Evolutionary conservation across 768 basidiomycete genomes (phyloP), one percentile per base, ranked within the genome.

Genomic region (Auriscalpium microsporum): DNA sequence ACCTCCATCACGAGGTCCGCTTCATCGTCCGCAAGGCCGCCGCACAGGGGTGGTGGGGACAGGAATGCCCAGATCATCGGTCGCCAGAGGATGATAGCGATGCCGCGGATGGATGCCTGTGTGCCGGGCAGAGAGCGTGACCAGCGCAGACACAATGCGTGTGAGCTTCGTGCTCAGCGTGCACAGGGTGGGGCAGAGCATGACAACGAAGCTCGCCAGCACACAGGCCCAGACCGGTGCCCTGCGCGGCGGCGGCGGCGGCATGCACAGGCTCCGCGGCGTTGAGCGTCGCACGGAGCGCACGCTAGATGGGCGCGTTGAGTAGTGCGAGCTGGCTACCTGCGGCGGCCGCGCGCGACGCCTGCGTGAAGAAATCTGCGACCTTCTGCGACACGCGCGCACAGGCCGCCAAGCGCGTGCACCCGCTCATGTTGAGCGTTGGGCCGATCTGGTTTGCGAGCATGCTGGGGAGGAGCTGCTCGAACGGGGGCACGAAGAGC

Each of bases 211-310:
- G 57, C 76, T 75, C 0, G 84, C 81, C 2, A 90, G 70, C 35
- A 89, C 83, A 56, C 77, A 79, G 52, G 78, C 83, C 90, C 90
- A 91, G 1, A 86, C 82, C 9, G 90, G 87, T 1, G n/a, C 87
- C 87, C 62, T 88, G 84, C 1, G 87, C 85, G 8, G 78, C 78
- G 58, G n/a, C n/a, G n/a, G n/a, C n/a, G n/a, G n/a, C n/a, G n/a
- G n/a, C n/a, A n/a, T 84, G 77, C 8, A 69, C 66, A 2, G 83
- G 83, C 7, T 86, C 82, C 4, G 71, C 67, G 1, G 77, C 73
- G 14, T 68, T 68, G 46, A 90, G 70, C 1, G 83, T 86, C 1
- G 80, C 80, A 28, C 85, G 80, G 6, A 90, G 73, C 1, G 85
- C 86, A 49, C 84, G 80, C 38, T 83, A 66, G 56, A 90, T 84